Evolutionary conservation across 116 monocot genomes (phyloP).

Genomic region (Trichopus zeylanicus): DNA sequence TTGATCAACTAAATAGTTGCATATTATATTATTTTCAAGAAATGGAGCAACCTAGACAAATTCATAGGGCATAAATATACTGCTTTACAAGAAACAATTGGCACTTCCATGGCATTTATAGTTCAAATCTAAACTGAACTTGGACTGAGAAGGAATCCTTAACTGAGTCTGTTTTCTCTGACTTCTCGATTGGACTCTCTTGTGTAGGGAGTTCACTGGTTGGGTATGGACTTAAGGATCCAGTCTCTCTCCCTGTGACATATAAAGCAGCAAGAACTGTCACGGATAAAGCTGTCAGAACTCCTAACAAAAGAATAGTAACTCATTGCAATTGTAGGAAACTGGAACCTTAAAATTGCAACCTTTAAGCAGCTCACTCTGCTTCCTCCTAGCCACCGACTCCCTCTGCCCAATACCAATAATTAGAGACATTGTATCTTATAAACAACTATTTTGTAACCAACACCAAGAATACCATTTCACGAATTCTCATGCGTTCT

Average conservation of each 20-base stretch:
- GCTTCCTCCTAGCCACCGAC: constrained; percentile 39
- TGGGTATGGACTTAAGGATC: not conserved
- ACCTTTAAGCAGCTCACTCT: constrained; percentile 22
- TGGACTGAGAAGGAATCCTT: constrained; percentile 25
- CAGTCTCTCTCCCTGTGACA: constrained; percentile 7
- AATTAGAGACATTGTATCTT: not conserved
- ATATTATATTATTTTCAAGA: no score
- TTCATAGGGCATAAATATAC: no score
- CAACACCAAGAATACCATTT: constrained; percentile 41
- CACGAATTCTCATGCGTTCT: constrained; percentile 48
- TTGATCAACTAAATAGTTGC: no score
- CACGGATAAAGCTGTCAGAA: not conserved
- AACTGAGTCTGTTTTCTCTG: constrained; percentile 27
- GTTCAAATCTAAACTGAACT: not conserved
- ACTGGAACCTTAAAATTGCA: constrained; percentile 1
- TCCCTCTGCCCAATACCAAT: constrained; percentile 39
- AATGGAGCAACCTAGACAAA: no score
- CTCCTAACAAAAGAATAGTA: not conserved
- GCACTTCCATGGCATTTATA: no score
- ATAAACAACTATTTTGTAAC: not conserved
- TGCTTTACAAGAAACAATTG: not conserved
- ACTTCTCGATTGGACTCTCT: not conserved
- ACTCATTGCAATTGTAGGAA: constrained; percentile 13
- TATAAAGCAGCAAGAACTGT: not conserved
- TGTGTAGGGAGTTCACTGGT: not conserved